These are phyloP conservation scores for Beta vulgaris DNA, from an alignment of 148 eudicot genomes.

Conservation along the genomic window DNA sequence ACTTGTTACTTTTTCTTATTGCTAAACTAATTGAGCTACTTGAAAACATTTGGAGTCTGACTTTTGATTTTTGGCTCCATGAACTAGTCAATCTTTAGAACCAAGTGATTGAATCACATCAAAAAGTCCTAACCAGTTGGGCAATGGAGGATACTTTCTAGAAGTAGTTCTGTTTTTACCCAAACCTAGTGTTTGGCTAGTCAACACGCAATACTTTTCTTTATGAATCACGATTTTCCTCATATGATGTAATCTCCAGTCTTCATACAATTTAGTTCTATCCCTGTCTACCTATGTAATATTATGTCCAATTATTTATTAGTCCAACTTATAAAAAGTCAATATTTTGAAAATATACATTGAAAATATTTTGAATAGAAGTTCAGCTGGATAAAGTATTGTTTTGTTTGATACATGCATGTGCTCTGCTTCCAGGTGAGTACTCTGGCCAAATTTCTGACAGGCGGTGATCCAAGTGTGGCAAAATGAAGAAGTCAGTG, in stretches of 20 bases:
- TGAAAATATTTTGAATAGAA: no score
- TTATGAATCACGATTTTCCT: no score
- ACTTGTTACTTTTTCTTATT: not conserved
- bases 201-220: not conserved
- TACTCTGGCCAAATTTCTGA: not conserved
- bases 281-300: no score
- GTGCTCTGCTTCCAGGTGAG: not conserved
- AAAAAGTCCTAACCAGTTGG: not conserved
- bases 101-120: not conserved
- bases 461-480: not conserved
- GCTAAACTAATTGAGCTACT: not conserved
- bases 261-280: no score
- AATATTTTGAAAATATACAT: no score
- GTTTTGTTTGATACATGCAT: not conserved
- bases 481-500: slow-evolving; percentile 2
- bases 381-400: no score
- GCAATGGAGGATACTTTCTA: not conserved
- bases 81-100: not conserved
- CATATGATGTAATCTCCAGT: no score
- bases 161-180: no score
- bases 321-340: no score
- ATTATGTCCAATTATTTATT: no score
- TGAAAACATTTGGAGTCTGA: not conserved
- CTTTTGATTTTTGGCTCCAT: no score
- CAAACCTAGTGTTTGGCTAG: not conserved